phyloP scores from a whole-genome alignment of 2,329 filamentous ascomycete genomes.

The Xylariaceae sp. region DNA sequence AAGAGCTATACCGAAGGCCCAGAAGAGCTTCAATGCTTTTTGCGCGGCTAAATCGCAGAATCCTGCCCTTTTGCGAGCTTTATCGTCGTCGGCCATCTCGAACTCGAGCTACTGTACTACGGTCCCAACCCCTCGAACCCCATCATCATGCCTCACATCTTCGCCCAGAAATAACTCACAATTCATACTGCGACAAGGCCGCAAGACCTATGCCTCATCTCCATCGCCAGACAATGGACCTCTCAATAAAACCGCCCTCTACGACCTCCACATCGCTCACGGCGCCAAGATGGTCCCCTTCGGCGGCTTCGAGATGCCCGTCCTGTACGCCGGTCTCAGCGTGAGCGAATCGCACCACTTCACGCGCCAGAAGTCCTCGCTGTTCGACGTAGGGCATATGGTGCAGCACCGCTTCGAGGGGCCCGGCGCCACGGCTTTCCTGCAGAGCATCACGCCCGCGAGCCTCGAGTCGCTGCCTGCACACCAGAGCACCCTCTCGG shows the following conservation, averaged over 20 bases:
- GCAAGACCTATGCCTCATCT: constrained; percentile 22
- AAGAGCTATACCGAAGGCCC: constrained; percentile 17
- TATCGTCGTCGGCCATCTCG: constrained; percentile 7
- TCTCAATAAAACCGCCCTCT: constrained; percentile 66
- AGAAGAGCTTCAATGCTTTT: constrained; percentile 18
- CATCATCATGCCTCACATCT: constrained; percentile 1
- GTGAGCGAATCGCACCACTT: constrained; percentile 84
- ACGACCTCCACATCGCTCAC: constrained; percentile 71
- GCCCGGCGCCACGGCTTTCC: constrained; percentile 72
- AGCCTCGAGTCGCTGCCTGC: constrained; percentile 59
- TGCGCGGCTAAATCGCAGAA: constrained; percentile 9
- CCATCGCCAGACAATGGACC: constrained; percentile 13
- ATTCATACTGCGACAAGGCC: constrained; percentile 5
- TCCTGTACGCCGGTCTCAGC: constrained; percentile 75
- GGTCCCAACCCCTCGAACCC: background rate
- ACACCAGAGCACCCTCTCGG: constrained; percentile 78
- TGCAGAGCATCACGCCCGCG: constrained; percentile 80
- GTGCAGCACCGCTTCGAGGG: constrained; percentile 84
- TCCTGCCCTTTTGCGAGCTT: constrained; percentile 6
- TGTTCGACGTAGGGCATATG: constrained; percentile 98
- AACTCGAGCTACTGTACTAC: background rate
- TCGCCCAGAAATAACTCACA: constrained; percentile 2
- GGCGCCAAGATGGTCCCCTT: constrained; percentile 97
- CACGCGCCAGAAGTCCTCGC: constrained; percentile 79
- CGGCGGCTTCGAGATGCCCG: constrained; percentile 86